A percentile compares a stretch with the other conserved stretches of the same genome.
These are phyloP conservation scores for Infundibulicybe gibba DNA, from an alignment of 768 basidiomycete species.

Conservation along the genomic window DNA sequence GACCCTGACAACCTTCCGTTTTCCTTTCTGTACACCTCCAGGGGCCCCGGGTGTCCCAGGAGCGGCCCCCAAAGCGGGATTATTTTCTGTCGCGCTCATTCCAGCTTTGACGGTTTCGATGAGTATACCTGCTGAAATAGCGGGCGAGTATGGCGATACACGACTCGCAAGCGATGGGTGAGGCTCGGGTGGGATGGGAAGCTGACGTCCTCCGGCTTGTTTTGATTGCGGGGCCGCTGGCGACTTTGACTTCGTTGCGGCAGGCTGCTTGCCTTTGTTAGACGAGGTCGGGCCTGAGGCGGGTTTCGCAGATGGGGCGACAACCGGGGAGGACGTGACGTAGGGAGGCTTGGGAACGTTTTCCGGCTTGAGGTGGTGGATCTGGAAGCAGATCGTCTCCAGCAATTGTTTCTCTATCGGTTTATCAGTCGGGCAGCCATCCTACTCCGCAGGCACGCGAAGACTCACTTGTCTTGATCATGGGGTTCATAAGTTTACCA, in stretches of 20 bases:
- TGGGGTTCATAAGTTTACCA: constrained; percentile 56
- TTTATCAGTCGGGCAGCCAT: not conserved
- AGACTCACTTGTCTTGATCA: constrained; percentile 73
- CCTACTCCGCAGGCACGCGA: not conserved
- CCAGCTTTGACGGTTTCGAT: constrained; percentile 85
- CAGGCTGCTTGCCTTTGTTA: constrained; percentile 51
- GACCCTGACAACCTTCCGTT: constrained; percentile 77
- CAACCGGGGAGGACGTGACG: constrained; percentile 25
- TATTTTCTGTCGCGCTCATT: constrained; percentile 60
- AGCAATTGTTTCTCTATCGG: constrained; percentile 75
- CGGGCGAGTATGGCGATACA: constrained; percentile 78
- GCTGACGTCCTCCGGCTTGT: constrained; percentile 34
- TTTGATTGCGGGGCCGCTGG: constrained; percentile 26
- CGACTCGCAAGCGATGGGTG: constrained; percentile 69
- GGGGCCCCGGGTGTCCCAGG: constrained; percentile 33
- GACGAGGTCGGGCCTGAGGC: constrained; percentile 25
- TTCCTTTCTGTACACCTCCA: constrained; percentile 61
- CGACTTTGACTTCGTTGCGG: constrained; percentile 40
- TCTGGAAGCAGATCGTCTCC: constrained; percentile 68
- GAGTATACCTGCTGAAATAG: constrained; percentile 71
- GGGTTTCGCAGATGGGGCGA: constrained; percentile 23
- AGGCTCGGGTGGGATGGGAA: constrained; percentile 77
- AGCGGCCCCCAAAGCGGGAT: constrained; percentile 29
- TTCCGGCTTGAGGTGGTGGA: constrained; percentile 73
- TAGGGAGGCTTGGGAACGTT: constrained; percentile 65